A percentile compares a stretch with the other conserved stretches of the same genome.
These are phyloP conservation scores for Zygoascus meyerae DNA, from an alignment of 1,139 yeast species.

Conservation along the genomic window DNA sequence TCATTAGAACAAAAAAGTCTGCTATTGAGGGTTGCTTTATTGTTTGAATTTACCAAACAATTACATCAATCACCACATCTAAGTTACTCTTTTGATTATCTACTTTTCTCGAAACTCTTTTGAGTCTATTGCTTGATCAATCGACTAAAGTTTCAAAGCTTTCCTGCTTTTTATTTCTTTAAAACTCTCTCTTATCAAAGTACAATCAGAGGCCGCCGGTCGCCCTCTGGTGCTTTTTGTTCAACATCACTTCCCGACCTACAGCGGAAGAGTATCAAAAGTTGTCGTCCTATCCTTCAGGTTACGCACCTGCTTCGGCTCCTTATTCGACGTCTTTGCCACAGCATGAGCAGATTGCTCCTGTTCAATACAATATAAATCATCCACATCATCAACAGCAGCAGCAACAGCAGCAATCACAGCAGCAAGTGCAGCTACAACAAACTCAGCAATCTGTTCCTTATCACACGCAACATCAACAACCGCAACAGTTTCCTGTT, in stretches of 20 bases:
- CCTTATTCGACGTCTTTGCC: conserved; percentile 3
- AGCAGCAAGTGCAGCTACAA: conserved; percentile 9
- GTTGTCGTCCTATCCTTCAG: conserved; percentile 5
- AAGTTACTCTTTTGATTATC: no score
- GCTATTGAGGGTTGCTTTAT: no score
- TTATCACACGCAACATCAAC: conserved; percentile 8
- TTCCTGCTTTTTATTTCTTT: no score
- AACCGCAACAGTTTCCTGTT: conserved; percentile 7
- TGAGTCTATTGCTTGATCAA: no score
- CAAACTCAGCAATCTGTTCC: conserved; percentile 9
- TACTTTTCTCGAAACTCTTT: no score
- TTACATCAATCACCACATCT: no score
- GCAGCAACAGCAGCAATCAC: conserved; percentile 8
- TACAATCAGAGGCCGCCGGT: conserved; percentile 5
- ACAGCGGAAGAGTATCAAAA: conserved; percentile 5
- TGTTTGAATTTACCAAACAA: no score
- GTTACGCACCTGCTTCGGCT: conserved; percentile 3
- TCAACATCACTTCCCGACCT: conserved; percentile 7
- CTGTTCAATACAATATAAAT: neutral
- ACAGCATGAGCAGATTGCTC: conserved; percentile 7
- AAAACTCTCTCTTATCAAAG: no score
- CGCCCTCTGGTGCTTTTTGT: conserved; percentile 4
- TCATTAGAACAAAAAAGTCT: no score
- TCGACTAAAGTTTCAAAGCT: no score
- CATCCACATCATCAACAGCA: conserved; percentile 6